Conservation (phyloP, 2,329 filamentous ascomycete species). For the Aschersonia sp. region DNA sequence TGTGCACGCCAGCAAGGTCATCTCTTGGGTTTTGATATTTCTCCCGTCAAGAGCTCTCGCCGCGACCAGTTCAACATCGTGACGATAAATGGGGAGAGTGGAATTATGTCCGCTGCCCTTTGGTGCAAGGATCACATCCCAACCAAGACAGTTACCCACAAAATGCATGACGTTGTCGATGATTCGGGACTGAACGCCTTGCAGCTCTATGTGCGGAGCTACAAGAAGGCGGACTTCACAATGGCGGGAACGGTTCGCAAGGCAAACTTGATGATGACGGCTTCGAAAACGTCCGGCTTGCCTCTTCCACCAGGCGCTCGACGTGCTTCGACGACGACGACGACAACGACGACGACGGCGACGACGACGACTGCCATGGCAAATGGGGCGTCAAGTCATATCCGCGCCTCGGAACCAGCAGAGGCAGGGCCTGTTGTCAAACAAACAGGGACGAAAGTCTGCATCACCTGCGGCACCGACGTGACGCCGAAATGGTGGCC, state of each 20-base stretch:
- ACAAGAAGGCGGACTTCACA: constrained; percentile 86
- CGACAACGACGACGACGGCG: constrained; percentile 5
- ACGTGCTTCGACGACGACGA: constrained; percentile 28
- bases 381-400: constrained; percentile 7
- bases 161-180: constrained; percentile 61
- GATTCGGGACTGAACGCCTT: constrained; percentile 63
- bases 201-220: constrained; percentile 75
- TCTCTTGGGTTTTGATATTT: constrained; percentile 77
- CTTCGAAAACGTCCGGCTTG: constrained; percentile 36
- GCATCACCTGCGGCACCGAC: constrained; percentile 52
- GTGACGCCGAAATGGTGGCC: constrained; percentile 64
- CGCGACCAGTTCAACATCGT: constrained; percentile 70
- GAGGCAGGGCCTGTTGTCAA: constrained; percentile 12
- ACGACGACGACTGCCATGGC: constrained; percentile 15
- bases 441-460: constrained; percentile 37
- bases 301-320: constrained; percentile 24
- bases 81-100: constrained; percentile 65
- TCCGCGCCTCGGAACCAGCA: constrained; percentile 11
- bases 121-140: constrained; percentile 87
- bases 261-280: constrained; percentile 60
- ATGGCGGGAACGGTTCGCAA: constrained; percentile 88
- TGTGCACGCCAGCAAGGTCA: constrained; percentile 80
- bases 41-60: constrained; percentile 76
- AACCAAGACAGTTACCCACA: constrained; percentile 58
- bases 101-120: constrained; percentile 68